phyloP scores from a whole-genome alignment of 2,329 filamentous ascomycete species.

The Hypoxylon rubiginosum region DNA sequence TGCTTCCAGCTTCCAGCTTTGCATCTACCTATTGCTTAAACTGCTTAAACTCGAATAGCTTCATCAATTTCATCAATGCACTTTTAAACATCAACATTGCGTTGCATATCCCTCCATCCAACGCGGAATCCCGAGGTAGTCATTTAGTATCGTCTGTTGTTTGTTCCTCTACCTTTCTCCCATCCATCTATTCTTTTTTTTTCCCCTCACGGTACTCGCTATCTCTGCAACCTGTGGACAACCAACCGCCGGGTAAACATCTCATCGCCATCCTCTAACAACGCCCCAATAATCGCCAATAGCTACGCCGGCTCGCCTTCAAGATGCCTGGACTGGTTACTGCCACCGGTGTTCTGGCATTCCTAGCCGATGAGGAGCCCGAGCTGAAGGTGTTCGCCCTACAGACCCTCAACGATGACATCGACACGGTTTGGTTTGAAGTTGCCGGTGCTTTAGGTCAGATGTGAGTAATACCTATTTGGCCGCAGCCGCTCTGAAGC shows the following conservation, averaged over 20 bases:
- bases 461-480: conserved; percentile 72
- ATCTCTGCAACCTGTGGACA: background rate
- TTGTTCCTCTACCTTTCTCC: background rate
- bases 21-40: background rate
- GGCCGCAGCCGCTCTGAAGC: background rate
- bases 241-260: background rate
- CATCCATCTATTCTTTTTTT: background rate
- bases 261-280: background rate
- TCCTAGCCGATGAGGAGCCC: conserved; percentile 92
- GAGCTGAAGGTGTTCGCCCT: conserved; percentile 96
- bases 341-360: conserved; percentile 93
- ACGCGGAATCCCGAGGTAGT: background rate
- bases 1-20: conserved; percentile 24
- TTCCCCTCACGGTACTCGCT: background rate
- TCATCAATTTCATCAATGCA: background rate
- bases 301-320: conserved; percentile 15
- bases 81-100: background rate
- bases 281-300: background rate
- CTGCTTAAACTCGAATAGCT: background rate
- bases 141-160: background rate
- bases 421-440: conserved; percentile 97
- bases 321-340: conserved; percentile 94
- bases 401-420: conserved; percentile 94
- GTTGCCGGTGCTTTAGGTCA: conserved; percentile 92
- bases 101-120: background rate